A percentile compares a stretch with the other conserved stretches of the same genome.
Conservation (phyloP, 2,329 filamentous ascomycete genomes). For the Tolypocladium endophyticum region DNA sequence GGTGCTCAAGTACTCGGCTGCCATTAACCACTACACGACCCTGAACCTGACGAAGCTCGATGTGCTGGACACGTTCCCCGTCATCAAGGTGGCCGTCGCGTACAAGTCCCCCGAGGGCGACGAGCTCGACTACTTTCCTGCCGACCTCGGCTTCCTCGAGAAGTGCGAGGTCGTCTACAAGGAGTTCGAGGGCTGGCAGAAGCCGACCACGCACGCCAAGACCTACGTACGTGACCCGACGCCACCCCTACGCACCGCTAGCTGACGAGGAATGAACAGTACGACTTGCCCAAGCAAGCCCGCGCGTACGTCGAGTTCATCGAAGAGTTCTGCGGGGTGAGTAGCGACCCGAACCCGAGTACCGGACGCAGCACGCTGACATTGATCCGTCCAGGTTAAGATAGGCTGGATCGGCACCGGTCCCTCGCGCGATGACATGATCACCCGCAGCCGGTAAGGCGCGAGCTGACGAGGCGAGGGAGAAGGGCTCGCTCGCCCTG, state of each 20-base stretch:
- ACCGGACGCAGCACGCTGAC: constrained; percentile 2
- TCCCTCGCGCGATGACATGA: constrained; percentile 54
- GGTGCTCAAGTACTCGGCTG: constrained; percentile 2
- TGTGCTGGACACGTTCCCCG: constrained; percentile 24
- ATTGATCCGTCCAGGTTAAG: constrained; percentile 26
- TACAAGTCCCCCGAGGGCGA: constrained; percentile 10
- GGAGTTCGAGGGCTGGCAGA: constrained; percentile 6
- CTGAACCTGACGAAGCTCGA: constrained; percentile 11
- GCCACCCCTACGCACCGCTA: not conserved
- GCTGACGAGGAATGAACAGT: not conserved
- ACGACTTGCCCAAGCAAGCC: constrained; percentile 41
- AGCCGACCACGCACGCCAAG: constrained; percentile 4
- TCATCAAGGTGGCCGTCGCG: constrained; percentile 41
- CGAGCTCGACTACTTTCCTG: constrained; percentile 5
- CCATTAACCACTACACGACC: constrained; percentile 4
- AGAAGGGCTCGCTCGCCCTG: too few relatives aligned
- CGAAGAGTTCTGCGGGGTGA: constrained; percentile 53
- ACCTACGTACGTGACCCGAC: constrained; percentile 1
- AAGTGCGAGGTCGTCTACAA: constrained; percentile 5
- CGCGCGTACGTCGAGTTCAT: constrained; percentile 55
- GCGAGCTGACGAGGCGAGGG: too few relatives aligned
- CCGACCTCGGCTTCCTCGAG: constrained; percentile 4
- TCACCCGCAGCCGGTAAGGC: constrained; percentile 19
- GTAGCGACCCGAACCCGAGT: constrained; percentile 5
- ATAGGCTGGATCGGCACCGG: constrained; percentile 52